Evolutionary conservation across 208 protist genomes (phyloP).

Genomic region (Novymonas esmeraldas): DNA sequence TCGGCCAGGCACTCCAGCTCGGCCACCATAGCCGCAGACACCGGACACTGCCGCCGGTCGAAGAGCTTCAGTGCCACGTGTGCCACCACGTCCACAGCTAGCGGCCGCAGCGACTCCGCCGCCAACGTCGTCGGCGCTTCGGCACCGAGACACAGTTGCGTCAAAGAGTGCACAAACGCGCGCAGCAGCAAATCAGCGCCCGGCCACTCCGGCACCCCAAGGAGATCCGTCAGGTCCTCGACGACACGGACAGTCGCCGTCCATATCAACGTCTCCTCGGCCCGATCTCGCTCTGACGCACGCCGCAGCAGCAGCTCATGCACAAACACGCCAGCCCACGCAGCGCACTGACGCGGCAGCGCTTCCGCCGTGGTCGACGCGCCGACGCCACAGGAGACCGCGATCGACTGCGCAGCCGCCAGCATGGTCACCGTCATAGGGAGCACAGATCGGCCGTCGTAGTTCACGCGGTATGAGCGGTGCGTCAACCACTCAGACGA

Average conservation of each 20-base stretch:
- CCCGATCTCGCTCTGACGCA: slow-evolving; percentile 12
- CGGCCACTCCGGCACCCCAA: slow-evolving; percentile 76
- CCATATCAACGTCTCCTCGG: slow-evolving; percentile 43
- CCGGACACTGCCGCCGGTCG: slow-evolving; percentile 24
- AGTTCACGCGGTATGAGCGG: slow-evolving; percentile 36
- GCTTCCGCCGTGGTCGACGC: slow-evolving; percentile 17
- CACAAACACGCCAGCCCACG: slow-evolving; percentile 53
- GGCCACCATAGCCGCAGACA: slow-evolving; percentile 17
- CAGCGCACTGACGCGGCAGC: slow-evolving; percentile 64
- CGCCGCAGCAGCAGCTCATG: slow-evolving; percentile 38
- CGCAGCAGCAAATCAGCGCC: slow-evolving; percentile 76
- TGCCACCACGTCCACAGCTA: slow-evolving; percentile 71
- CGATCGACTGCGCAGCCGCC: slow-evolving; percentile 68
- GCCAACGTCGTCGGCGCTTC: slow-evolving; percentile 7
- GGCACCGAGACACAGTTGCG: slow-evolving; percentile 34
- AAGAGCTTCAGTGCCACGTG: slow-evolving; percentile 61
- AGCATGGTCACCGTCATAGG: slow-evolving; percentile 71
- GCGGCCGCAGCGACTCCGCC: slow-evolving; percentile 35
- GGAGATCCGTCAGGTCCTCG: slow-evolving; percentile 76
- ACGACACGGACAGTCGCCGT: slow-evolving; percentile 45
- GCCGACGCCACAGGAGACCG: slow-evolving; percentile 19
- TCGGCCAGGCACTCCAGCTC: slow-evolving; percentile 27
- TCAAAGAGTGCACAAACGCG: slow-evolving; percentile 42
- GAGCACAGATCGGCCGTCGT: slow-evolving; percentile 48
- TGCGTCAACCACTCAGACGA: slow-evolving; percentile 43